Evolutionary conservation across 176 grass and related monocot species (phyloP), one percentile per base, ranked within the genome.

Genomic region (Areca catechu): DNA sequence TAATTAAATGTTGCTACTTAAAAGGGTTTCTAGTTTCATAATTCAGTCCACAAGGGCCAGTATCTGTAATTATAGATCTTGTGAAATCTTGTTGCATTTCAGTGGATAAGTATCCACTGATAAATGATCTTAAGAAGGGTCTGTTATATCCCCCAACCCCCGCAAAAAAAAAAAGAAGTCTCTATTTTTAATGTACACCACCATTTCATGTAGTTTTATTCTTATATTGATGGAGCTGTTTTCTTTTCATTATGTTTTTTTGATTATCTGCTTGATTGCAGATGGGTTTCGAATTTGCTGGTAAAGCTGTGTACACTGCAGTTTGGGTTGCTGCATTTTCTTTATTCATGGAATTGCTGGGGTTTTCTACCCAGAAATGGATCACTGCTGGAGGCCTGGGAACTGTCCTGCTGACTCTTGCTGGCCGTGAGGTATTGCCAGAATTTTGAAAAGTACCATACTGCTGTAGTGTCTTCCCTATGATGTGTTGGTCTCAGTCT

Each of bases 361-460:
- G 86, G 60, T 91, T 97, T 75, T 92, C 86, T 62, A 98, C 93
- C 74, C 87, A 98, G 70, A 98, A 82, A 76, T 91, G 87, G 78
- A 73, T 98, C 48, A 98, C 87, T 75, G 87, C 93, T 63, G 87
- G 93, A 77, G 93, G 93, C 75, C 89, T 98, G 47, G 93, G 93
- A 64, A 92, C 93, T 67, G 93, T 98, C 19, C 83, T 98, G 59
- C 80, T 98, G 62, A 98, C 84, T 28, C 93, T 98, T 76, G 87
- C 93, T 85, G 84, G 93, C 27, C 93, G 87, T 61, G 93, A 92
- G 87, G 93, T 98, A 98, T 56, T 70, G 30, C 62, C 15, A 29
- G 24, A 56, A 43, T 43, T 43, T 43, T 14, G 34, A 43, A 43
- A 12, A 43, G 34, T 12, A 43, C 34, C 10, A 43, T 43, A 3